These are phyloP conservation scores for Boletellus emodensis DNA, from an alignment of 768 basidiomycete species.

Conservation along the genomic window DNA sequence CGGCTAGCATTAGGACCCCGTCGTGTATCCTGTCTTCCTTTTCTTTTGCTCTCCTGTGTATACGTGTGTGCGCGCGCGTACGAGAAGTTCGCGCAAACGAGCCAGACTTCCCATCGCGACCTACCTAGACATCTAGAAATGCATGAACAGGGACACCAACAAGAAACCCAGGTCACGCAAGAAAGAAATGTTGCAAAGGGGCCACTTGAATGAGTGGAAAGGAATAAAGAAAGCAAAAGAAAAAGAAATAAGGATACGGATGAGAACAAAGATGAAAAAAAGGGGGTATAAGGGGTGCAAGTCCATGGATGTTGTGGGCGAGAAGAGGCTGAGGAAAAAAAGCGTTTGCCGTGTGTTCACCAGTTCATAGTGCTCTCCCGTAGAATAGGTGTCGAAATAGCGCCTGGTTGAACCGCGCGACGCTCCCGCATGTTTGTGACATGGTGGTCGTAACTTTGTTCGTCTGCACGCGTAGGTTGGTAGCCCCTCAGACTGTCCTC, in stretches of 20 bases:
- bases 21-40: not conserved
- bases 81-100: slow-evolving; percentile 1
- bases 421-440: slow-evolving; percentile 49
- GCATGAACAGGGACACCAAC: slow-evolving; percentile 23
- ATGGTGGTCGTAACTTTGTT: slow-evolving; percentile 35
- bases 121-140: slow-evolving; percentile 21
- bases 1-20: not conserved
- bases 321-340: not conserved
- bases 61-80: not conserved
- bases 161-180: slow-evolving; percentile 17
- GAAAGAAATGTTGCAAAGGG: slow-evolving; percentile 1
- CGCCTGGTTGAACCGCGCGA: slow-evolving; percentile 51
- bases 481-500: slow-evolving; percentile 75
- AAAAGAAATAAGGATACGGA: slow-evolving; percentile 2
- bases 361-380: slow-evolving; percentile 84
- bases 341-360: slow-evolving; percentile 36
- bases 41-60: not conserved
- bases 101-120: slow-evolving; percentile 10
- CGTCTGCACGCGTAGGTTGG: slow-evolving; percentile 37
- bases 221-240: not conserved
- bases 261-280: not conserved
- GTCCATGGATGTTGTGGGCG: slow-evolving; percentile 7
- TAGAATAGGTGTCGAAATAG: slow-evolving; percentile 74
- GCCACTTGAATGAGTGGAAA: slow-evolving; percentile 2
- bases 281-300: slow-evolving; percentile 13